Evolutionary conservation across 257 asterid genomes (phyloP).

Genomic region (Scutellaria barbata): DNA sequence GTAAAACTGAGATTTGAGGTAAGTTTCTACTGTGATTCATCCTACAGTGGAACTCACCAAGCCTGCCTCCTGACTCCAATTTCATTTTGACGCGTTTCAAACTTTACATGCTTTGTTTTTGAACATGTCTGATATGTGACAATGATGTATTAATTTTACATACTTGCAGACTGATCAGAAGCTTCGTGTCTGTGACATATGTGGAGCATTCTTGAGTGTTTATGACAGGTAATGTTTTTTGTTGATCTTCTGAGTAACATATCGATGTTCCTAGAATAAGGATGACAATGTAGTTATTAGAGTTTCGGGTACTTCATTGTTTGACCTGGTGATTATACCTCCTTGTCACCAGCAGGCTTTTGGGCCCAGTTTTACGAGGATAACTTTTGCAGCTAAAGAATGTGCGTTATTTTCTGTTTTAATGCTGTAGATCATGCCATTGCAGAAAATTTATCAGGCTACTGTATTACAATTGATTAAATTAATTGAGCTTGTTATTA

Average conservation of each 20-base stretch:
- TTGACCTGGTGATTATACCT: constrained; percentile 89
- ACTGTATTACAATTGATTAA: constrained; percentile 20
- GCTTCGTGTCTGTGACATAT: constrained; percentile 98
- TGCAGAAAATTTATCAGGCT: constrained; percentile 43
- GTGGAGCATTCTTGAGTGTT: constrained; percentile 96
- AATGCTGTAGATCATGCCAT: constrained; percentile 66
- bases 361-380: constrained; percentile 99
- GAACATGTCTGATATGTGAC: constrained; percentile 3
- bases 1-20: constrained; percentile 11
- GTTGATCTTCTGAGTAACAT: constrained; percentile 15
- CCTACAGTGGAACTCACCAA: not conserved
- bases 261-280: constrained; percentile 38
- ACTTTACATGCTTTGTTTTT: not conserved
- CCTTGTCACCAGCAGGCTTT: constrained; percentile 99
- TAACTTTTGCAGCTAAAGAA: constrained; percentile 97
- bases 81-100: constrained; percentile 15
- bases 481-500: constrained; percentile 36
- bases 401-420: constrained; percentile 94
- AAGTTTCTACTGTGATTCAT: not conserved
- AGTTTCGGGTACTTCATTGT: constrained; percentile 57
- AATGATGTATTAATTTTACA: constrained; percentile 37
- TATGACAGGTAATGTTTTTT: constrained; percentile 73
- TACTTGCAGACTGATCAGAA: constrained; percentile 92
- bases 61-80: constrained; percentile 13
- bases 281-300: constrained; percentile 48